These are phyloP conservation scores for Acacia concinna DNA, from an alignment of 331 rosid species.

Conservation along the genomic window DNA sequence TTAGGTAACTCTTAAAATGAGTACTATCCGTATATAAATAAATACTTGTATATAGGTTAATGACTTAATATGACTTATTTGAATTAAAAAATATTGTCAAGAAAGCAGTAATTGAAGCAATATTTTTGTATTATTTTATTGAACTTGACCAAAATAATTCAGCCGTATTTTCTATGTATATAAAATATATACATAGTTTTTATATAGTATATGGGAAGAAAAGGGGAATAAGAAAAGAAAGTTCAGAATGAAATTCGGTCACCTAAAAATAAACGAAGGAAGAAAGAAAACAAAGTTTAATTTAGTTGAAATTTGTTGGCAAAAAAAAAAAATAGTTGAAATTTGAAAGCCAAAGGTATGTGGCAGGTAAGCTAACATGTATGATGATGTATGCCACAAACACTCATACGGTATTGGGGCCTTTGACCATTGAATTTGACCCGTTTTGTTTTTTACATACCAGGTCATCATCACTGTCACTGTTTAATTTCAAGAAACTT, in stretches of 20 bases:
- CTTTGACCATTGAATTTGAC: slow-evolving; percentile 5
- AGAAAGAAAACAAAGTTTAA: not conserved
- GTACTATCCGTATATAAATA: no score
- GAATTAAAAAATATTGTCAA: not conserved
- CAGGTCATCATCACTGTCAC: no score
- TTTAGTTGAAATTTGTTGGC: not conserved
- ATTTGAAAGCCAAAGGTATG: not conserved
- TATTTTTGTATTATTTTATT: not conserved
- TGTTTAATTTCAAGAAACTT: not conserved
- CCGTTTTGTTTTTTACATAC: not conserved
- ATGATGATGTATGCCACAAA: not conserved
- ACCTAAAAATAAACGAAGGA: not conserved
- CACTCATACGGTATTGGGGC: not conserved
- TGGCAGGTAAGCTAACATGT: not conserved
- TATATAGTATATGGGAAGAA: not conserved
- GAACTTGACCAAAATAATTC: not conserved
- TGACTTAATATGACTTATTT: no score
- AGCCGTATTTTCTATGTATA: not conserved
- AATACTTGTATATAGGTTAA: no score
- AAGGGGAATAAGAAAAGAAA: not conserved
- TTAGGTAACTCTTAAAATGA: no score
- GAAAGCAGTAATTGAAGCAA: no score
- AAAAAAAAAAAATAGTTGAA: no score
- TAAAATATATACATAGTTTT: not conserved
- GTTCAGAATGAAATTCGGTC: not conserved